Evolutionary conservation across 345 rosid genomes (phyloP).

Genomic region (Gossypium mustelinum): DNA sequence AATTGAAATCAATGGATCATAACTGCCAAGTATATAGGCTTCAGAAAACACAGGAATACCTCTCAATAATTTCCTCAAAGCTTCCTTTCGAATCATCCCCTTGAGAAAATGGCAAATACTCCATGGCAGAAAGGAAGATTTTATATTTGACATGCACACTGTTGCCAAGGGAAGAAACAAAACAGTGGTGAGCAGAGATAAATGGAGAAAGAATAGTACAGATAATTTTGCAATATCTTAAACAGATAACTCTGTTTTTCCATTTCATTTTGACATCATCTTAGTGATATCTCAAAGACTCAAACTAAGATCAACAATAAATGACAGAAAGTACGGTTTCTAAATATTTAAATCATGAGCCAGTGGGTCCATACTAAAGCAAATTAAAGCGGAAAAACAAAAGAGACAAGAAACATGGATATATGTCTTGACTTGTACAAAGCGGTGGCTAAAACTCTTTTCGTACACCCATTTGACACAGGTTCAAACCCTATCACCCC

Average conservation of each 20-base stretch:
- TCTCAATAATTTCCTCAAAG: constrained; percentile 94
- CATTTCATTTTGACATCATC: constrained; percentile 7
- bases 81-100: constrained; percentile 73
- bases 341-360: background rate
- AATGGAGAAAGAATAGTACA: background rate
- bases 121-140: constrained; percentile 89
- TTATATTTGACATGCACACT: constrained; percentile 89
- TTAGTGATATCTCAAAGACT: background rate
- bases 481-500: too few species aligned
- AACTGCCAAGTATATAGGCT: constrained; percentile 18
- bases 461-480: too few species aligned
- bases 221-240: background rate
- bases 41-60: constrained; percentile 39
- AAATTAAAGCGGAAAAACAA: background rate
- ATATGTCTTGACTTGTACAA: too few species aligned
- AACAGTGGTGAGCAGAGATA: background rate
- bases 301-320: background rate
- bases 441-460: too few species aligned
- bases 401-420: background rate
- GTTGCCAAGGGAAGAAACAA: constrained; percentile 20
- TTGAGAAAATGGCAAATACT: constrained; percentile 73
- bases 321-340: background rate
- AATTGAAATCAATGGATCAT: constrained; percentile 14
- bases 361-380: background rate
- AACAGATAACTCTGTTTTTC: constrained; percentile 1